Conservation (phyloP, 1,139 yeast genomes). For the Geotrichum cucujoidarum region DNA sequence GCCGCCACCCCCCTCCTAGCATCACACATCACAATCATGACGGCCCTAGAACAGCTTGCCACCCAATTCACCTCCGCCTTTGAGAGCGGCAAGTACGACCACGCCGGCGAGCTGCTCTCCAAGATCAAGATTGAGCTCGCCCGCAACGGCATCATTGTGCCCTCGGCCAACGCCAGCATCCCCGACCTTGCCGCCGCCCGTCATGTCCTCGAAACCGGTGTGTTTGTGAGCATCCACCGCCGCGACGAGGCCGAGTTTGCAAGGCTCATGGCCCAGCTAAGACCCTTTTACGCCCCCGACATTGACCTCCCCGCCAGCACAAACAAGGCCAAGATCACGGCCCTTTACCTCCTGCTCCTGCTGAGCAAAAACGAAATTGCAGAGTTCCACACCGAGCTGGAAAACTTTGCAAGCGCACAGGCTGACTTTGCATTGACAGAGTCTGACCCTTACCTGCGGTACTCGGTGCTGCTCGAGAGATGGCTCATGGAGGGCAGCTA, state of each 20-base stretch:
- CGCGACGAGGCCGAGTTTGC: constrained; percentile 62
- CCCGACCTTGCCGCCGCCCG: constrained; percentile 74
- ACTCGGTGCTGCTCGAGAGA: constrained; percentile 85
- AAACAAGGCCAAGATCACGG: constrained; percentile 70
- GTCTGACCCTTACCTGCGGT: constrained; percentile 56
- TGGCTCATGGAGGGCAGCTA: constrained; percentile 97
- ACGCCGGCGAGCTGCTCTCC: constrained; percentile 59
- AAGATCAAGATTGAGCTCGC: constrained; percentile 75
- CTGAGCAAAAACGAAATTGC: constrained; percentile 81
- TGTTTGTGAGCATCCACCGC: constrained; percentile 64
- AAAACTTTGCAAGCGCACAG: constrained; percentile 49
- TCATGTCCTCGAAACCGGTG: constrained; percentile 81
- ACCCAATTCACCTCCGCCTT: constrained; percentile 62
- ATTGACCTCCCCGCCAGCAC: constrained; percentile 50
- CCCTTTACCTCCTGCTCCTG: constrained; percentile 69
- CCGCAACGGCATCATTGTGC: constrained; percentile 71
- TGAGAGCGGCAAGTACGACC: constrained; percentile 54
- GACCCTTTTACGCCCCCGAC: constrained; percentile 59
- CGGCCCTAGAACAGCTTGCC: constrained; percentile 41
- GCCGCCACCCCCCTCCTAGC: not conserved
- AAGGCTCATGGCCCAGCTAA: constrained; percentile 67
- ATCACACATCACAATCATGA: constrained; percentile 8
- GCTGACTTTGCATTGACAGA: constrained; percentile 33
- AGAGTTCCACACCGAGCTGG: constrained; percentile 84
- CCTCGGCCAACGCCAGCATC: constrained; percentile 41